Conservation (phyloP, 192 early-diverging fungal species). For the Linnemannia zychae region DNA sequence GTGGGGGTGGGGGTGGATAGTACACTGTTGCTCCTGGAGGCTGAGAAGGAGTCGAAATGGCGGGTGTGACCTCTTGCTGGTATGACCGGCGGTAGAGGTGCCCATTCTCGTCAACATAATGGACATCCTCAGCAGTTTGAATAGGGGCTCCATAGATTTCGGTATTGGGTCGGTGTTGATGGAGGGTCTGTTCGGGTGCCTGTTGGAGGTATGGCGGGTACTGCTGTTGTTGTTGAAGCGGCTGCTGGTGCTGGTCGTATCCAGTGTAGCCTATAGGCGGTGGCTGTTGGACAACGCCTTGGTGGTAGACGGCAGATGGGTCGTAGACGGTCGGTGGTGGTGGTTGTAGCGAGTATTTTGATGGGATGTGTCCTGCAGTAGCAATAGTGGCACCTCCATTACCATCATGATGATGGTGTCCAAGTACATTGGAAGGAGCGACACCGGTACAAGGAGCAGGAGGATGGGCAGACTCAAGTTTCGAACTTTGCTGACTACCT, state of each 20-base stretch:
- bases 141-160: background rate
- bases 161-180: background rate
- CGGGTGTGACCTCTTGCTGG: background rate
- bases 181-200: background rate
- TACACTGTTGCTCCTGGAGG: conserved; percentile 7
- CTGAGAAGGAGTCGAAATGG: background rate
- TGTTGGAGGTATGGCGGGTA: background rate
- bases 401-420: background rate
- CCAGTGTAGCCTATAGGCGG: background rate
- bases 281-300: background rate
- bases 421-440: background rate
- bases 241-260: background rate
- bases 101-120: background rate
- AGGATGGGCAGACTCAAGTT: background rate
- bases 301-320: background rate
- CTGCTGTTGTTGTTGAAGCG: background rate
- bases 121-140: background rate
- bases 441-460: background rate
- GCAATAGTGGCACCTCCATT: background rate
- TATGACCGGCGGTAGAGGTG: conserved; percentile 2
- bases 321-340: background rate
- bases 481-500: background rate
- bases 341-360: background rate
- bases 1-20: conserved; percentile 19
- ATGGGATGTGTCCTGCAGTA: background rate